Evolutionary conservation across 2,329 filamentous ascomycete genomes (phyloP).

Genomic region (Aspergillus fumigatus): DNA sequence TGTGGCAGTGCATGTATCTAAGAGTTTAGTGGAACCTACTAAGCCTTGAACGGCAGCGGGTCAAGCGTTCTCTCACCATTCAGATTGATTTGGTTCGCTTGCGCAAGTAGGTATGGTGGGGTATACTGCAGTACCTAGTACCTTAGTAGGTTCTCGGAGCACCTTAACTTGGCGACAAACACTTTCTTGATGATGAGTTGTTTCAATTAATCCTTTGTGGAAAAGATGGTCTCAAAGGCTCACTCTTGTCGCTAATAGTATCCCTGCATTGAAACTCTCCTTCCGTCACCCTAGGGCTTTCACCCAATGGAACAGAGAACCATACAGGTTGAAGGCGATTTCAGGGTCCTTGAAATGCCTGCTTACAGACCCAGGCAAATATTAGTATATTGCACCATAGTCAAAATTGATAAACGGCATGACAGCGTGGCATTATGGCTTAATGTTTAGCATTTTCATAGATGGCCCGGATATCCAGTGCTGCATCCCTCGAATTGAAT

Average conservation of each 20-base stretch:
- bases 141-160: not conserved
- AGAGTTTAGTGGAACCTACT: slow-evolving; percentile 15
- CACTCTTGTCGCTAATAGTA: not conserved
- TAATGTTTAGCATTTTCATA: not conserved
- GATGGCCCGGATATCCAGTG: not conserved
- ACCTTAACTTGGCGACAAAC: not conserved
- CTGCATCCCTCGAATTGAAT: not conserved
- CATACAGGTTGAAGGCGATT: too few relatives aligned
- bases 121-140: not conserved
- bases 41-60: slow-evolving; percentile 13
- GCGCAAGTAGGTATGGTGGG: not conserved
- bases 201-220: not conserved
- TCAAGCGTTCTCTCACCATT: slow-evolving; percentile 15
- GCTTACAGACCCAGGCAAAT: not conserved
- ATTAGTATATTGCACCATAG: not conserved
- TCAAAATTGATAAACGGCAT: not conserved
- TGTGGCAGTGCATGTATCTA: slow-evolving; percentile 26
- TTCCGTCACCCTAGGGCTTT: too few relatives aligned
- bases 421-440: not conserved
- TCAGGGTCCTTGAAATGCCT: not conserved
- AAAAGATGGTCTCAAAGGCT: not conserved
- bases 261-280: not conserved
- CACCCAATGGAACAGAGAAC: too few relatives aligned
- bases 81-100: not conserved
- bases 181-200: not conserved